Conservation (phyloP, 2,329 filamentous ascomycete genomes). For the Pyrenochaeta sp. region DNA sequence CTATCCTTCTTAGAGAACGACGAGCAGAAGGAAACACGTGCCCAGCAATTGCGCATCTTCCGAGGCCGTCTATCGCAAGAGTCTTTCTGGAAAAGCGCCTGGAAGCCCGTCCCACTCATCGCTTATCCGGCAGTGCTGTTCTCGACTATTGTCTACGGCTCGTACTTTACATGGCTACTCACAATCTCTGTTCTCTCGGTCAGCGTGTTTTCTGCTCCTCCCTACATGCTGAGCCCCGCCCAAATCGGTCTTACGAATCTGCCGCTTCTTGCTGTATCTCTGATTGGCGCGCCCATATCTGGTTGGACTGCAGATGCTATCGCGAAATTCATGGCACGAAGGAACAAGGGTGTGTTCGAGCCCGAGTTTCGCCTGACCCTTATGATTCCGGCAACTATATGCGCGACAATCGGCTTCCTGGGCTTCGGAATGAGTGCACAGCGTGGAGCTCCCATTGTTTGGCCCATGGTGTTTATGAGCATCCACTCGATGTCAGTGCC, state of each 20-base stretch:
- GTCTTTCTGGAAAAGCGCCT: slow-evolving; percentile 44
- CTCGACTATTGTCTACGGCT: slow-evolving; percentile 81
- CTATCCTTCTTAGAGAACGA: slow-evolving; percentile 26
- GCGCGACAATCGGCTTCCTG: slow-evolving; percentile 51
- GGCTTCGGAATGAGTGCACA: slow-evolving; percentile 52
- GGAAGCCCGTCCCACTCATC: slow-evolving; percentile 78
- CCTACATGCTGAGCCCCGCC: slow-evolving; percentile 82
- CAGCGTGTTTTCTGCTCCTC: slow-evolving; percentile 82
- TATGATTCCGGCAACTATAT: slow-evolving; percentile 43
- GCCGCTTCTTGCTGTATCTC: slow-evolving; percentile 81
- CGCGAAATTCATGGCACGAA: slow-evolving; percentile 74
- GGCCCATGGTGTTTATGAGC: slow-evolving; percentile 47
- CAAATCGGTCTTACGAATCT: slow-evolving; percentile 79
- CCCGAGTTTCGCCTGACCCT: slow-evolving; percentile 77
- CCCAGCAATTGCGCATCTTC: slow-evolving; percentile 34
- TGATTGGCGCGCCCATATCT: slow-evolving; percentile 77
- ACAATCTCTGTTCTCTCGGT: slow-evolving; percentile 88
- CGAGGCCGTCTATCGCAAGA: slow-evolving; percentile 39
- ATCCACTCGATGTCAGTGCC: slow-evolving; percentile 49
- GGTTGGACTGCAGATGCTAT: slow-evolving; percentile 77
- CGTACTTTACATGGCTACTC: slow-evolving; percentile 93
- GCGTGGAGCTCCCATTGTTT: slow-evolving; percentile 32
- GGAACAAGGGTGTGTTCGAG: slow-evolving; percentile 85
- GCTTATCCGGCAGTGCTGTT: slow-evolving; percentile 87
- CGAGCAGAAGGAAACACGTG: slow-evolving; percentile 33